Evolutionary conservation across 2,329 filamentous ascomycete genomes (phyloP).

Genomic region (Hymenotorrendiella dingleyae): DNA sequence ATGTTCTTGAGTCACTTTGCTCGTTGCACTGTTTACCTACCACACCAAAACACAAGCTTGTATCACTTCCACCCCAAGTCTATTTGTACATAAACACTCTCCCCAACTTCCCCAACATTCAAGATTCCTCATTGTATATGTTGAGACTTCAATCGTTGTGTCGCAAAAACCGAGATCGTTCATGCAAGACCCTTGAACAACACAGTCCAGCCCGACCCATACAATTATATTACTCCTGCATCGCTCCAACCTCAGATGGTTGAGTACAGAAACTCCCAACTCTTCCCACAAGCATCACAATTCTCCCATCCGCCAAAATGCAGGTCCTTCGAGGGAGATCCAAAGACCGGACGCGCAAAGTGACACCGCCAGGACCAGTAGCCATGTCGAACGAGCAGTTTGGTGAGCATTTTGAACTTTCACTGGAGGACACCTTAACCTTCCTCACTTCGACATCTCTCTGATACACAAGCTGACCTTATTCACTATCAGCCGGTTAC

Average conservation of each 20-base stretch:
- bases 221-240: no score
- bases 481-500: conserved; percentile 52
- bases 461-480: not conserved
- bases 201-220: no score
- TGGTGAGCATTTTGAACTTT: conserved; percentile 41
- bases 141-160: no score
- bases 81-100: conserved; percentile 6
- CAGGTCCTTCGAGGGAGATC: conserved; percentile 29
- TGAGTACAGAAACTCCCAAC: no score
- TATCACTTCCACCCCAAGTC: conserved; percentile 2
- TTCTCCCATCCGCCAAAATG: no score
- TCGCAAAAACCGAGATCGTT: no score
- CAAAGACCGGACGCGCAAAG: conserved; percentile 40
- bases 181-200: no score
- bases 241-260: no score
- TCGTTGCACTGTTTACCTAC: conserved; percentile 13
- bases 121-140: no score
- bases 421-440: no score
- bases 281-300: no score
- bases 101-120: no score
- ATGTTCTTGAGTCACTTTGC: conserved; percentile 2
- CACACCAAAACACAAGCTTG: not conserved
- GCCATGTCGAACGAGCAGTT: conserved; percentile 66
- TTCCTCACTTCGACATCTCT: not conserved
- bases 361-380: conserved; percentile 53